Percentiles rank a stretch among this genome's conserved stretches.
Evolutionary conservation across 108 stramenopile species (phyloP).

Genomic region (Mediolabrus comicus): DNA sequence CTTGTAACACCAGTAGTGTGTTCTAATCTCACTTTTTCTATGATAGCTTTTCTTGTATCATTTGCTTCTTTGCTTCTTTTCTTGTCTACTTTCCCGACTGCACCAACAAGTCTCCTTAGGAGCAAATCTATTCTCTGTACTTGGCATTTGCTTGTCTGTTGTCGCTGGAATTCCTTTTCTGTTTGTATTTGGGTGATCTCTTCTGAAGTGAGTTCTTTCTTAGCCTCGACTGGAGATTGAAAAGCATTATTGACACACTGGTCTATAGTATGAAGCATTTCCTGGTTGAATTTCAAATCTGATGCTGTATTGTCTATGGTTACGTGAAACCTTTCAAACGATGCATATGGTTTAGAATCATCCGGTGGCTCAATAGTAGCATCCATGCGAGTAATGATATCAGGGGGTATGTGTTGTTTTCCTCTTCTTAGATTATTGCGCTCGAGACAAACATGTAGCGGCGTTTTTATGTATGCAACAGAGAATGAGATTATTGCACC

Average conservation of each 20-base stretch:
- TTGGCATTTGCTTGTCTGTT: slow-evolving; percentile 41
- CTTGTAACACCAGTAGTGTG: background rate
- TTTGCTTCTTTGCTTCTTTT: slow-evolving; percentile 50
- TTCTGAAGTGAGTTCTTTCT: slow-evolving; percentile 35
- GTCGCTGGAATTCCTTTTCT: slow-evolving; percentile 18
- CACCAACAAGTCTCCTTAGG: slow-evolving; percentile 56
- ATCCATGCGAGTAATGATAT: slow-evolving; percentile 59
- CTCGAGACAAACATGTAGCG: slow-evolving; percentile 53
- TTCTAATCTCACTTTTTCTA: slow-evolving; percentile 14
- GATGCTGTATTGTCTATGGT: slow-evolving; percentile 14
- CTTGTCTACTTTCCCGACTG: slow-evolving; percentile 49
- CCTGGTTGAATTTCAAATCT: background rate
- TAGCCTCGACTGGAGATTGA: slow-evolving; percentile 26
- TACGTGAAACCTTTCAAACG: slow-evolving; percentile 39
- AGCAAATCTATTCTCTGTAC: slow-evolving; percentile 50
- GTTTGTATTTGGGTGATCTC: slow-evolving; percentile 26
- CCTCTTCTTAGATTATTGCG: slow-evolving; percentile 53
- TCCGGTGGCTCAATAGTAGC: slow-evolving; percentile 61
- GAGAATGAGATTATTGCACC: slow-evolving; percentile 50
- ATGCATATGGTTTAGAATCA: slow-evolving; percentile 29
- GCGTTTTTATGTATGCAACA: slow-evolving; percentile 52
- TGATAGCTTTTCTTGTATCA: slow-evolving; percentile 46
- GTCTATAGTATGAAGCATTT: background rate
- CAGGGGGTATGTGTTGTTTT: slow-evolving; percentile 45
- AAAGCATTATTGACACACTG: slow-evolving; percentile 25